phyloP scores from a whole-genome alignment of 495 filamentous ascomycete genomes.

The Xylaria acuta region DNA sequence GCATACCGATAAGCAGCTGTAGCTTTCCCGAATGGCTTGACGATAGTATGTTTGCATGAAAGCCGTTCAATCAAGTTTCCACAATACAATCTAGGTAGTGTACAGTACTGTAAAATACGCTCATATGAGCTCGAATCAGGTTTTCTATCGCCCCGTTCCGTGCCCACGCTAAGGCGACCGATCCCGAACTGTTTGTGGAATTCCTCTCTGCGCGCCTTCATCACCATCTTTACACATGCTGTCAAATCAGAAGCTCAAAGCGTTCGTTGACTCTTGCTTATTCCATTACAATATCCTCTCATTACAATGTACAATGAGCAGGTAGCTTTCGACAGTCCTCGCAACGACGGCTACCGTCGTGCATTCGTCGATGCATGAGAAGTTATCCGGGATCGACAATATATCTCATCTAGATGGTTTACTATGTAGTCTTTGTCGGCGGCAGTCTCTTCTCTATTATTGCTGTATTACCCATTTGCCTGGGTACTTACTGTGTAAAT shows the following conservation, averaged over 20 bases:
- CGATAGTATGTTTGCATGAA: conserved; percentile 15
- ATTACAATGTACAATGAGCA: no score
- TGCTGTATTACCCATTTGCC: no score
- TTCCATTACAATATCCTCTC: no score
- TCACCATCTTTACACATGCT: not conserved
- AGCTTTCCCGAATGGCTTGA: conserved; percentile 16
- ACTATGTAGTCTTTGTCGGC: no score
- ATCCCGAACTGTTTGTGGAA: not conserved
- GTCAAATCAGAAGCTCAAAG: no score
- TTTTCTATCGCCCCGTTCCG: conserved; percentile 3
- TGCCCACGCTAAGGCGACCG: not conserved
- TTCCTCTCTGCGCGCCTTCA: not conserved
- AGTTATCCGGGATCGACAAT: not conserved
- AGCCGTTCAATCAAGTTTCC: conserved; percentile 2
- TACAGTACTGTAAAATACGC: not conserved
- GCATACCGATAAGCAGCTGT: not conserved
- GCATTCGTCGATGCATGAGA: not conserved
- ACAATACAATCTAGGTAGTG: not conserved
- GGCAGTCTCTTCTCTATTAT: not conserved
- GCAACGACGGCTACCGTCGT: not conserved
- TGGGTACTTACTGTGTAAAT: not conserved
- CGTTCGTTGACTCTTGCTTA: no score
- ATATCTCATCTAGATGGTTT: not conserved
- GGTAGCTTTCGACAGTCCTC: not conserved
- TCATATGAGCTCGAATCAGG: conserved; percentile 3